A percentile compares a stretch with the other conserved stretches of the same genome.
Conservation (phyloP, 805 yeast species). For the Ogataea populi-albae region DNA sequence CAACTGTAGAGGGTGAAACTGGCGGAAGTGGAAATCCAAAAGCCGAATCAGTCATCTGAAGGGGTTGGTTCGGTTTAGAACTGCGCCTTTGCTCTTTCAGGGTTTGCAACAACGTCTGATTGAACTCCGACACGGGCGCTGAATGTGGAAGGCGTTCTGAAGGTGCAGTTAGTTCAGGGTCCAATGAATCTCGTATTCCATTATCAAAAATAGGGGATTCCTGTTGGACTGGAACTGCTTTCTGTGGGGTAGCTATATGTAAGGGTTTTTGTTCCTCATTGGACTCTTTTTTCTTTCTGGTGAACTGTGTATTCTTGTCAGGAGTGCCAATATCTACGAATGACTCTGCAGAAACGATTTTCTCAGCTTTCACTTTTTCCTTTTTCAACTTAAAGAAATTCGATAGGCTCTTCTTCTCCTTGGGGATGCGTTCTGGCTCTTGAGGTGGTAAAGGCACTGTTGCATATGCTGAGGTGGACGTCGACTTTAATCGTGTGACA, state of each 20-base stretch:
- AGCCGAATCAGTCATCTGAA: conserved; percentile 70
- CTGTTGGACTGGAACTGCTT: too few relatives aligned
- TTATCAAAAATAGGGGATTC: too few relatives aligned
- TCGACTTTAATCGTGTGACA: too few relatives aligned
- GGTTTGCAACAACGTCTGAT: conserved; percentile 24
- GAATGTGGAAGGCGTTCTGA: neutral
- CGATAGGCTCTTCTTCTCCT: conserved; percentile 20
- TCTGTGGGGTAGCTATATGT: too few relatives aligned
- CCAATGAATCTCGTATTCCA: too few relatives aligned
- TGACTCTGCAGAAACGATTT: neutral
- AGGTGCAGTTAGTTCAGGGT: neutral
- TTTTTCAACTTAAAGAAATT: conserved; percentile 29
- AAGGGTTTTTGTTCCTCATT: too few relatives aligned
- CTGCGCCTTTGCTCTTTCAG: conserved; percentile 30
- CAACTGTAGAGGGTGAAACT: conserved; percentile 67
- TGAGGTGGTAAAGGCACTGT: conserved; percentile 12
- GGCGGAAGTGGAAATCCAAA: conserved; percentile 88
- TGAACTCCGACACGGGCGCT: conserved; percentile 8
- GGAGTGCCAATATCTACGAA: neutral
- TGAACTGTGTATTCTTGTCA: too few relatives aligned
- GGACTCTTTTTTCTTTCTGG: conserved; percentile 7
- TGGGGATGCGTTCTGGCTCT: conserved; percentile 7
- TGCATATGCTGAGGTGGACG: neutral
- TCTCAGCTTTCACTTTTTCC: conserved; percentile 15
- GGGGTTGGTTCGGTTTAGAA: conserved; percentile 52